Evolutionary conservation across 2,329 filamentous ascomycete species (phyloP).

Genomic region (Macrophomina tecta): DNA sequence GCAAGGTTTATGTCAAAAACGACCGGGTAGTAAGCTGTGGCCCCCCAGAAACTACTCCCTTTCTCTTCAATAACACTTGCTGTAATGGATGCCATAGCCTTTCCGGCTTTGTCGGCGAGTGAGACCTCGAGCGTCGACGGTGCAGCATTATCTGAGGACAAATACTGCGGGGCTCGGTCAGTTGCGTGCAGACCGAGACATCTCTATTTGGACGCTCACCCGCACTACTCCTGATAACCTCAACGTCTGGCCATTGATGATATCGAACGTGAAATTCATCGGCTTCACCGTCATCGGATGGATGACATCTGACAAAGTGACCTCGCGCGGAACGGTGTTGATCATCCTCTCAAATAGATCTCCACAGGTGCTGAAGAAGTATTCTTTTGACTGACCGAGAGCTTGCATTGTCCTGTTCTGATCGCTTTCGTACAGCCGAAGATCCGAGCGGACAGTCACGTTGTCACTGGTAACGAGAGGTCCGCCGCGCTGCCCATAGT

Average conservation of each 20-base stretch:
- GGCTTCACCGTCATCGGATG: background rate
- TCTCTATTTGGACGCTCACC: background rate
- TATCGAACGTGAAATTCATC: slow-evolving; percentile 2
- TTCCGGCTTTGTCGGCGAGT: background rate
- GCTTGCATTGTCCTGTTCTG: slow-evolving; percentile 40
- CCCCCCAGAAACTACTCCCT: background rate
- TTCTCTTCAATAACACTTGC: background rate
- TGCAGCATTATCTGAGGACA: background rate
- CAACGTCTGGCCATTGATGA: background rate
- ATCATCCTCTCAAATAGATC: slow-evolving; percentile 34
- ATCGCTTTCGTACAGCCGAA: slow-evolving; percentile 41
- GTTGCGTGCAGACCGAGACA: too few species aligned
- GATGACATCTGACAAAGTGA: background rate
- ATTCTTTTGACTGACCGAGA: slow-evolving; percentile 28
- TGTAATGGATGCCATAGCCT: background rate
- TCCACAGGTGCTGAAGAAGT: slow-evolving; percentile 33
- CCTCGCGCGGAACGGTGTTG: slow-evolving; percentile 32
- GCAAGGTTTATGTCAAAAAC: background rate
- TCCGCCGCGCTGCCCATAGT: slow-evolving; percentile 37
- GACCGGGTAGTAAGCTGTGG: background rate
- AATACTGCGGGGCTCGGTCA: background rate
- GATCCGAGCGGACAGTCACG: slow-evolving; percentile 41
- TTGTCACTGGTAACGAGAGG: slow-evolving; percentile 38
- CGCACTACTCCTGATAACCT: background rate
- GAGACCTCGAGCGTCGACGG: background rate